Evolutionary conservation across 2,329 filamentous ascomycete species (phyloP), one percentile per base, ranked within the genome.

Genomic region (Aspergillus proliferans): DNA sequence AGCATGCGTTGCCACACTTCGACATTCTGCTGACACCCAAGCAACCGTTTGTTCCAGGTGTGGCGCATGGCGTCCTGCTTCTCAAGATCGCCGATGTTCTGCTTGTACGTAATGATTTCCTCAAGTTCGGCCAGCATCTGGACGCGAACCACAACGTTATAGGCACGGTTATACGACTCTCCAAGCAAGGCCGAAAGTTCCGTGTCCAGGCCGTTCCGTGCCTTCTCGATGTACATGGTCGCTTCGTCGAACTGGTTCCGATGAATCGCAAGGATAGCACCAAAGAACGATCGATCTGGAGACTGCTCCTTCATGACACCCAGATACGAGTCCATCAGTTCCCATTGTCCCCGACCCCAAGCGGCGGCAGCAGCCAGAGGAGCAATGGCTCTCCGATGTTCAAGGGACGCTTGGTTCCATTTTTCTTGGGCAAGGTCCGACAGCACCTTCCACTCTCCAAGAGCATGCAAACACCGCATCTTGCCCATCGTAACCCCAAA

Each of bases 1-100:
- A 99, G 83, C 89, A 97, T 97, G 52, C 93, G 84, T 67, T 96
- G 91, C 93, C 93, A 99, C 2, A 97, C 89, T 63, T 99, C 93
- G 15, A 96, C 91, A 60, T 97, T 96, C 50, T 93, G 86, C 68
- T 98, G 92, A 59, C 93, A 96, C 14, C 93, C 93, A 65, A 93
- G 88, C 24, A 99, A 78, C 60, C 93, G 86, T 60, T 87, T 93
- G 71, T 95, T 95, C 93, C 93, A 99, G 1, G 93, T 97, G 58
- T 84, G 80, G 36, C 92, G 85, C 85, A 98, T 90, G 1, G 88
- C 90, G 24, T 86, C 86, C 68, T 93, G 88, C 73, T 93, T 95
- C 62, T 87, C 87, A 8, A 83, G 82, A 58, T 95, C 89, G 51
- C 77, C 77, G 34, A 78, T 74, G 52, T 88, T 88, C 64, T 97